These are phyloP conservation scores for Trypanosoma congolense DNA, from an alignment of 208 protist species.

Conservation along the genomic window DNA sequence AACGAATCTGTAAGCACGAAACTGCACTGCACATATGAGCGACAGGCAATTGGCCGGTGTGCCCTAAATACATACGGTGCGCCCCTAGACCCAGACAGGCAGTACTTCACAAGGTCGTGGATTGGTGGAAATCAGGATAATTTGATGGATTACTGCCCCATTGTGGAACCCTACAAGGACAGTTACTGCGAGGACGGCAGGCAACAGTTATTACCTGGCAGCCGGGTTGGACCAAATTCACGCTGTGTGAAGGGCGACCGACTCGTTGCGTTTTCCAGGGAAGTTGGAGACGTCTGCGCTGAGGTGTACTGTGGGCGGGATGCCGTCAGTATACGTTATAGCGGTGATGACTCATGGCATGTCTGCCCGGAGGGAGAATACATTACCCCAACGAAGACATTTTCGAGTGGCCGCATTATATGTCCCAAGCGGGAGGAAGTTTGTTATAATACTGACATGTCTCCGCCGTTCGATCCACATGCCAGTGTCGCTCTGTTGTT, in stretches of 20 bases:
- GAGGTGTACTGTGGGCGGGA: constrained; percentile 16
- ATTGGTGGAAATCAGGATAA: constrained; percentile 10
- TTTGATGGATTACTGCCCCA: constrained; percentile 47
- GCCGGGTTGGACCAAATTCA: constrained; percentile 7
- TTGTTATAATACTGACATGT: constrained; percentile 11
- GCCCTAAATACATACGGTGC: background rate
- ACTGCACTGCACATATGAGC: constrained; percentile 32
- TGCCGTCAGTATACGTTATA: constrained; percentile 3
- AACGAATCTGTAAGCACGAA: background rate
- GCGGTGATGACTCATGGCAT: background rate
- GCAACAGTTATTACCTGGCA: constrained; percentile 12
- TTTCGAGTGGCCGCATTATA: constrained; percentile 1
- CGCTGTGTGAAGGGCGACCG: constrained; percentile 10
- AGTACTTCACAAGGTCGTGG: constrained; percentile 27
- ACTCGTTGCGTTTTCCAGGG: background rate
- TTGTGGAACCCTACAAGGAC: constrained; percentile 18
- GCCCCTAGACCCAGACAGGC: constrained; percentile 15
- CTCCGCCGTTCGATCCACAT: no score
- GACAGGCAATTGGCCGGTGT: constrained; percentile 25
- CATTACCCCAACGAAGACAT: constrained; percentile 4
- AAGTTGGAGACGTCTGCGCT: constrained; percentile 21
- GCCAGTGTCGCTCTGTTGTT: no score
- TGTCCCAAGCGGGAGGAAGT: constrained; percentile 19
- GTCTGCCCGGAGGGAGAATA: constrained; percentile 1
- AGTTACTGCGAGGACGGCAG: constrained; percentile 12